These are phyloP conservation scores for Dothidotthia symphoricarpi DNA, from an alignment of 2,329 filamentous ascomycete genomes.

Conservation along the genomic window DNA sequence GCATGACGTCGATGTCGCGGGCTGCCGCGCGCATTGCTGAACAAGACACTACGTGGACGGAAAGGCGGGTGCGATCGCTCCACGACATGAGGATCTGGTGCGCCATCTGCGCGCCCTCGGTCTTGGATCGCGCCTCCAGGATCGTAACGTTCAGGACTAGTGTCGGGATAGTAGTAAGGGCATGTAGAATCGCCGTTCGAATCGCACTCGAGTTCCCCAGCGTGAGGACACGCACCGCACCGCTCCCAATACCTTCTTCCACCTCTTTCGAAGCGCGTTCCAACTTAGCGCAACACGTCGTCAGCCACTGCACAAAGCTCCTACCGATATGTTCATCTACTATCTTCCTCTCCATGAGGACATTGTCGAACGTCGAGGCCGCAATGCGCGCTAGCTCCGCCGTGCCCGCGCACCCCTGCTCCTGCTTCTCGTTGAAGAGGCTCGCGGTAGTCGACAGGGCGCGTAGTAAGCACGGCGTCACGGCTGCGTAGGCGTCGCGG, in stretches of 20 bases:
- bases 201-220: conserved; percentile 59
- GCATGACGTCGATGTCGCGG: conserved; percentile 54
- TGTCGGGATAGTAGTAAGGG: conserved; percentile 39
- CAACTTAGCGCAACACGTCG: too few species aligned
- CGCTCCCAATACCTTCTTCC: not conserved
- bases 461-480: conserved; percentile 52
- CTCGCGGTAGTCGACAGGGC: conserved; percentile 38
- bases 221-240: conserved; percentile 5
- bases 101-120: conserved; percentile 61
- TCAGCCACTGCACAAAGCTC: conserved; percentile 10
- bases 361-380: not conserved
- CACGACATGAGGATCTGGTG: conserved; percentile 37
- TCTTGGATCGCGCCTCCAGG: conserved; percentile 66
- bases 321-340: conserved; percentile 1
- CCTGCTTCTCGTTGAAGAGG: conserved; percentile 7
- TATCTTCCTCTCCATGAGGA: conserved; percentile 7
- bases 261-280: too few species aligned
- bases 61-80: conserved; percentile 22
- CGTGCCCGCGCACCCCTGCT: not conserved
- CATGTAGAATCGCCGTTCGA: conserved; percentile 48
- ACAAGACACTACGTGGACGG: conserved; percentile 59
- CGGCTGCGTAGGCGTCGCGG: conserved; percentile 59
- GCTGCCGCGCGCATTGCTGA: conserved; percentile 58
- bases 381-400: conserved; percentile 1
- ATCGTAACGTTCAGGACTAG: conserved; percentile 55